Evolutionary conservation across 192 early-diverging fungal species (phyloP).

Genomic region (Gaertneriomyces sp.): DNA sequence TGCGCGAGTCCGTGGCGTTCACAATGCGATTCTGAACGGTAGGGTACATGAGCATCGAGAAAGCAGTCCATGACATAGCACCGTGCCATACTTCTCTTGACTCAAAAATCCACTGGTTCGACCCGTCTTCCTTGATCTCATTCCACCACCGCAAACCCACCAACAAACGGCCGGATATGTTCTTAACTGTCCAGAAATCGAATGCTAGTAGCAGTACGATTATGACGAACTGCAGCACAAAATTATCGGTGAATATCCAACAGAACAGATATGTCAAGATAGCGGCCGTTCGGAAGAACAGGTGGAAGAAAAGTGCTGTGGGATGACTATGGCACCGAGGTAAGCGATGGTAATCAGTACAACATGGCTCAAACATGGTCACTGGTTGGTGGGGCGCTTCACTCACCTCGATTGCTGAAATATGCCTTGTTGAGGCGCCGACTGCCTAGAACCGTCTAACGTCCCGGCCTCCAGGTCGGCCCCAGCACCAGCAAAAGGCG

Average conservation of each 20-base stretch:
- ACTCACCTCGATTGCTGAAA: constrained; percentile 37
- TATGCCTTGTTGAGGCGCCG: constrained; percentile 28
- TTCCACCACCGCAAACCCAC: constrained; percentile 99
- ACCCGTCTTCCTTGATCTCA: constrained; percentile 92
- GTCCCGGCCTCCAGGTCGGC: constrained; percentile 23
- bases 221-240: constrained; percentile 87
- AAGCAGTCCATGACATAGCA: neutral
- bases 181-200: constrained; percentile 99
- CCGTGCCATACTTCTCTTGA: constrained; percentile 67
- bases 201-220: constrained; percentile 88
- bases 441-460: neutral
- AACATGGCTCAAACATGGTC: neutral
- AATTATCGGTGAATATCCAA: constrained; percentile 76
- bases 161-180: constrained; percentile 91
- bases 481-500: constrained; percentile 26
- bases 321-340: constrained; percentile 67
- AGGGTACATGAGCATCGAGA: neutral
- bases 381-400: neutral
- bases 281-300: constrained; percentile 80
- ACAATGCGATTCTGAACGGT: constrained; percentile 56
- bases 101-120: constrained; percentile 96
- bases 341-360: neutral
- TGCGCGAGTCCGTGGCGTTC: constrained; percentile 82
- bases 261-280: constrained; percentile 84
- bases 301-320: constrained; percentile 82